Evolutionary conservation across 164 flowering plant species (phyloP).

Genomic region (Tetrastigma voinierianum): DNA sequence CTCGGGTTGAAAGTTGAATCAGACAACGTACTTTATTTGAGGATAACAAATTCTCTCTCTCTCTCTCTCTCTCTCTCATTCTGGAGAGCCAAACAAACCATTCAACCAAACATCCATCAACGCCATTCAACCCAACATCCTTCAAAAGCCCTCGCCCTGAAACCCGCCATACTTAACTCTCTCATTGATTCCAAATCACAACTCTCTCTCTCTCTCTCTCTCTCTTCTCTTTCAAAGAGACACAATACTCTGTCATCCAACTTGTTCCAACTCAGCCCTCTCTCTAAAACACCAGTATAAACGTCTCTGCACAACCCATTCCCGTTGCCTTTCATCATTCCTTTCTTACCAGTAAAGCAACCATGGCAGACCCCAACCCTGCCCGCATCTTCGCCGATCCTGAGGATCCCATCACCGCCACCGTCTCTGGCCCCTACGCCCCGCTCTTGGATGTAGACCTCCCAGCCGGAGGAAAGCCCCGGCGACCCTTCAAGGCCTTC

Average conservation of each 20-base stretch:
- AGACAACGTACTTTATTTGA: no score
- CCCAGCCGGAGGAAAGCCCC: not conserved
- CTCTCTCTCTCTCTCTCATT: no score
- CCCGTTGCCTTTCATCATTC: no score
- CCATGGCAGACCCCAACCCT: slow-evolving; percentile 5
- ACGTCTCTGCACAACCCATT: not conserved
- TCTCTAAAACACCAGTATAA: not conserved
- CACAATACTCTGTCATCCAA: not conserved
- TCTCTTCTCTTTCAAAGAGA: not conserved
- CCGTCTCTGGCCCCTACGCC: slow-evolving; percentile 17
- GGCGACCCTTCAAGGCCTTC: slow-evolving; percentile 8
- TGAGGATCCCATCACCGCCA: slow-evolving; percentile 2
- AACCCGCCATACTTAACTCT: no score
- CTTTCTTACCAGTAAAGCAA: no score
- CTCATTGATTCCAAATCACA: not conserved
- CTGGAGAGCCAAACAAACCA: no score
- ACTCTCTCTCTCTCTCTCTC: not conserved
- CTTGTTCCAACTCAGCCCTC: not conserved
- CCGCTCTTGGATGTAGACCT: slow-evolving; percentile 22
- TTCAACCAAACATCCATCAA: no score
- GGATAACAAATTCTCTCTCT: no score
- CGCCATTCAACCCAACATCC: no score
- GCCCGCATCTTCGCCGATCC: slow-evolving; percentile 4
- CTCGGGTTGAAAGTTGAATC: no score
- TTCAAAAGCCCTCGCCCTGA: no score